Conservation (phyloP, 2,329 filamentous ascomycete species). For the Pseudogymnoascus sp. region DNA sequence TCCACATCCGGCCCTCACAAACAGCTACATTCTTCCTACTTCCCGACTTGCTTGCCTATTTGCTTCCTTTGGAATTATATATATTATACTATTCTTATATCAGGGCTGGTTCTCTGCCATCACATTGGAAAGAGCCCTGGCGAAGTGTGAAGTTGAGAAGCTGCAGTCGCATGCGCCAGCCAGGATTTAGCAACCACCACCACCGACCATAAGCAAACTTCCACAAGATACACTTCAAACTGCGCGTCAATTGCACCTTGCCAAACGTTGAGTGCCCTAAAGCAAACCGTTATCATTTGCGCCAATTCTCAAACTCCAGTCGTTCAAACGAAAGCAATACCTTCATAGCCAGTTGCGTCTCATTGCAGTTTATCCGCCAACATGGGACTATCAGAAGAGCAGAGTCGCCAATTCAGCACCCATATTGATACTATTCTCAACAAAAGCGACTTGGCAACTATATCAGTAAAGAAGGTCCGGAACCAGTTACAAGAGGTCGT, state of each 20-base stretch:
- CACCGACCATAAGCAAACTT: conserved; percentile 2
- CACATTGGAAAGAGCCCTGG: background rate
- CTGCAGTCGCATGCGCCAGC: conserved; percentile 2
- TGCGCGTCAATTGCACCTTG: background rate
- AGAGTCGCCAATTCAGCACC: conserved; percentile 27
- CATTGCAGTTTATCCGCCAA: background rate
- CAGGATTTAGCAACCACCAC: background rate
- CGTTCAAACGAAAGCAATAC: background rate
- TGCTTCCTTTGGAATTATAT: background rate
- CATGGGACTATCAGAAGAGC: conserved; percentile 17
- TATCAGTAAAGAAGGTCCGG: conserved; percentile 32
- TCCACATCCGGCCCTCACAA: background rate
- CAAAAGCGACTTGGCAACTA: conserved; percentile 28
- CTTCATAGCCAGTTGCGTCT: background rate
- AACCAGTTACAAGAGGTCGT: conserved; percentile 26
- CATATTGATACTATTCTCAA: conserved; percentile 32
- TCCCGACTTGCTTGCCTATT: background rate
- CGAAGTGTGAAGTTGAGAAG: background rate
- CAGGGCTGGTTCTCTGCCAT: background rate
- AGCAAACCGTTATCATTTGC: background rate
- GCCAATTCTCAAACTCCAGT: background rate
- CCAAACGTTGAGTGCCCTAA: background rate
- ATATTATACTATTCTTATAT: background rate
- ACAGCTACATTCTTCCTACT: background rate
- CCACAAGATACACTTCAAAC: background rate